phyloP scores from a whole-genome alignment of 495 filamentous ascomycete genomes.

The Pyrenopolyporus hunteri region DNA sequence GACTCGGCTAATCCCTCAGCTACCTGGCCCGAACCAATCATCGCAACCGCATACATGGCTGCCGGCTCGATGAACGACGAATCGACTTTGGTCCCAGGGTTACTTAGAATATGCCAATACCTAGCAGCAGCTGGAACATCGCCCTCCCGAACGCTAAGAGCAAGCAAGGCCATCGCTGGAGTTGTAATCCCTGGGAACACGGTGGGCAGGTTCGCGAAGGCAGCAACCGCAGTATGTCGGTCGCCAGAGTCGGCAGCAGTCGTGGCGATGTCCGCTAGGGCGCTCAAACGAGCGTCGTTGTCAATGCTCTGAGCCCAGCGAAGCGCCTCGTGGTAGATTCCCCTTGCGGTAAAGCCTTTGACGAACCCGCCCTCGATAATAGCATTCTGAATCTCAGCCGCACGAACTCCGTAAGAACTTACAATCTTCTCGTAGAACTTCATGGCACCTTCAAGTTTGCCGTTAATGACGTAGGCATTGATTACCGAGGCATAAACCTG shows the following conservation, averaged over 20 bases:
- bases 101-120: constrained; percentile 76
- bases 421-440: constrained; percentile 84
- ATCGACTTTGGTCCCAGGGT: constrained; percentile 60
- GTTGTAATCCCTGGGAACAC: constrained; percentile 58
- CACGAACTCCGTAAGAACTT: constrained; percentile 60
- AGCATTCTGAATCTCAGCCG: constrained; percentile 66
- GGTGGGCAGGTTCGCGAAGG: constrained; percentile 63
- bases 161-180: constrained; percentile 82
- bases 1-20: constrained; percentile 76
- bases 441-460: constrained; percentile 75
- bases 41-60: constrained; percentile 81
- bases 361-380: constrained; percentile 77
- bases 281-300: constrained; percentile 37
- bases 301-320: constrained; percentile 63
- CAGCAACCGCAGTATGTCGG: constrained; percentile 68
- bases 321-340: constrained; percentile 70
- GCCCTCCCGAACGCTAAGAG: constrained; percentile 79
- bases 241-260: constrained; percentile 81
- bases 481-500: constrained; percentile 87
- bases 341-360: constrained; percentile 67
- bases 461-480: constrained; percentile 81
- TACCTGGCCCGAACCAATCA: constrained; percentile 80
- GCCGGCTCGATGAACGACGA: constrained; percentile 81
- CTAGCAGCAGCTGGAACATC: constrained; percentile 75
- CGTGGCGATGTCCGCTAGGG: constrained; percentile 55